These are phyloP conservation scores for Theileria annulata DNA, from an alignment of 169 alveolate genomes.

Conservation along the genomic window DNA sequence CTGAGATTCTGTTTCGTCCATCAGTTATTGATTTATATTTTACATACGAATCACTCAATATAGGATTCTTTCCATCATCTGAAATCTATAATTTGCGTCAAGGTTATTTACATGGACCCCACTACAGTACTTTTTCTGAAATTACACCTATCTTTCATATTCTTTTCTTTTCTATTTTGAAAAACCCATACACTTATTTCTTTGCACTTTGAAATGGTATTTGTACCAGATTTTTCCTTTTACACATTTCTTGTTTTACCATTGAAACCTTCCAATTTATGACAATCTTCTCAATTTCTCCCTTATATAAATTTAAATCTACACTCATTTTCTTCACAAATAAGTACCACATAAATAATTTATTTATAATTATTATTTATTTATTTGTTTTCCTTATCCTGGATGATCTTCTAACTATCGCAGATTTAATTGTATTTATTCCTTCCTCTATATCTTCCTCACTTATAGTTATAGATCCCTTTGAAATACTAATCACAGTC, in stretches of 20 bases:
- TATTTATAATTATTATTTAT: neutral
- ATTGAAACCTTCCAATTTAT: neutral
- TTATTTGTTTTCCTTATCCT: slow-evolving; percentile 44
- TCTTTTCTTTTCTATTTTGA: neutral
- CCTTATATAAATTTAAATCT: neutral
- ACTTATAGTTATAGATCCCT: slow-evolving; percentile 12
- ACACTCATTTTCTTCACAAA: neutral
- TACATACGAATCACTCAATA: slow-evolving; percentile 28
- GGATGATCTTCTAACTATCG: slow-evolving; percentile 38
- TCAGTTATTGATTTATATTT: slow-evolving; percentile 27
- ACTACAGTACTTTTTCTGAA: slow-evolving; percentile 4
- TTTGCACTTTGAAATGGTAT: neutral
- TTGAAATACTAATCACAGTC: slow-evolving; percentile 2
- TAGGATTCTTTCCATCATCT: slow-evolving; percentile 30
- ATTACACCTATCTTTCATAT: neutral
- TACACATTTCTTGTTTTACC: slow-evolving; percentile 11
- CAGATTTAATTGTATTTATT: slow-evolving; percentile 28
- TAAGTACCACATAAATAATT: neutral
- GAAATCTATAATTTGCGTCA: neutral
- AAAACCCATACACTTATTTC: neutral
- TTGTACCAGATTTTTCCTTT: neutral
- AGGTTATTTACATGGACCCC: slow-evolving; percentile 20
- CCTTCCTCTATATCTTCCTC: slow-evolving; percentile 20
- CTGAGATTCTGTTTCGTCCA: slow-evolving; percentile 63
- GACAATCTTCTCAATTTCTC: neutral